These are phyloP conservation scores for Porogramme epimiltina DNA, from an alignment of 1,284 basidiomycete genomes.

Conservation along the genomic window DNA sequence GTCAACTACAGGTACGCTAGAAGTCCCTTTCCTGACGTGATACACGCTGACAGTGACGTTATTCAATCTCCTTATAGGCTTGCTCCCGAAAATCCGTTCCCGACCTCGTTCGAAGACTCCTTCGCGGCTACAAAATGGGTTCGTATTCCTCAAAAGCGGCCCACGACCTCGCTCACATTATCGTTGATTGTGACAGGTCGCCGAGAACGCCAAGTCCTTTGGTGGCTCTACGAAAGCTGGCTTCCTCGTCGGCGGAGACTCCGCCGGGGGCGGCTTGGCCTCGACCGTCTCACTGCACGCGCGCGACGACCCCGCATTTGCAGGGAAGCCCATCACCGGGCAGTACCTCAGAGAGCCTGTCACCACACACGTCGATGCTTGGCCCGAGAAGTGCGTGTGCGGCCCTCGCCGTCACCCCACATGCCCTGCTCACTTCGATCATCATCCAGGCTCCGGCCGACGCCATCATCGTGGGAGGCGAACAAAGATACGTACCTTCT, in stretches of 20 bases:
- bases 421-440: too few species aligned
- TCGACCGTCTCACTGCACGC: conserved; percentile 20
- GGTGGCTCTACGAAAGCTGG: conserved; percentile 16
- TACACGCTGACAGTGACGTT: too few species aligned
- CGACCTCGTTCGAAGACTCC: conserved; percentile 1
- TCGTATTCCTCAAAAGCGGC: too few species aligned
- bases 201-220: conserved; percentile 5
- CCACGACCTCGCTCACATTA: not conserved
- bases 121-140: conserved; percentile 21
- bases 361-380: not conserved
- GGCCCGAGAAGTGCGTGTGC: not conserved
- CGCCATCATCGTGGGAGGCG: not conserved
- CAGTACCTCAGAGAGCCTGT: conserved; percentile 7
- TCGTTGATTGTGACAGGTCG: not conserved
- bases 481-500: not conserved
- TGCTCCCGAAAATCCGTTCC: conserved; percentile 8
- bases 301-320: conserved; percentile 24
- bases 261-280: conserved; percentile 27
- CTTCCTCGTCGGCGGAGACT: conserved; percentile 27
- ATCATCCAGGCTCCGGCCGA: too few species aligned
- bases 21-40: not conserved
- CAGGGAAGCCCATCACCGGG: conserved; percentile 12
- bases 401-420: too few species aligned
- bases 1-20: conserved; percentile 23
- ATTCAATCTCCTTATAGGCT: conserved; percentile 1